Conservation (phyloP, 2,329 filamentous ascomycete species). For the Escovopsis weberi region DNA sequence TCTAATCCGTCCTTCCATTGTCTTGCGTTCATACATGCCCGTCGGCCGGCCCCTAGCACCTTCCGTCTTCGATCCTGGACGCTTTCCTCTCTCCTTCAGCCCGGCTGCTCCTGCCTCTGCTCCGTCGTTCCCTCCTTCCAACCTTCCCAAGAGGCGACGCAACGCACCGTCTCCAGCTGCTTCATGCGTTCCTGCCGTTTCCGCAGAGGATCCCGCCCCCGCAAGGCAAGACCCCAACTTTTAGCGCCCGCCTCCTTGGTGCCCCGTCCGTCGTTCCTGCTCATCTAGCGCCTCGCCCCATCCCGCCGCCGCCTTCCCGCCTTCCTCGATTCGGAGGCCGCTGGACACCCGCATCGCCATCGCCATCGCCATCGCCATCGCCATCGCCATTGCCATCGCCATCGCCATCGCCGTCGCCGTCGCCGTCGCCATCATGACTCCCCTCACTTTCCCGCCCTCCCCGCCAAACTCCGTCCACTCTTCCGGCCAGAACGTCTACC, state of each 20-base stretch:
- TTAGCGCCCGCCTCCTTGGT: background rate
- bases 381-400: background rate
- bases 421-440: background rate
- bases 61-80: background rate
- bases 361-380: background rate
- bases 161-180: background rate
- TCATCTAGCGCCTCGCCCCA: background rate
- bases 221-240: too few relatives aligned
- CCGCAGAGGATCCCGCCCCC: too few relatives aligned
- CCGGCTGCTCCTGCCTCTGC: background rate
- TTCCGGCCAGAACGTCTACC: conserved; percentile 1
- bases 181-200: background rate
- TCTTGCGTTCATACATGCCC: too few relatives aligned
- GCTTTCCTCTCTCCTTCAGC: background rate
- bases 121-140: background rate
- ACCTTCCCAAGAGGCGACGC: background rate
- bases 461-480: too few relatives aligned
- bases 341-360: background rate
- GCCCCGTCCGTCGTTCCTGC: background rate
- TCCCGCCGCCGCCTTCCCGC: background rate
- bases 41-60: too few relatives aligned
- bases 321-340: background rate
- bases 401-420: background rate
- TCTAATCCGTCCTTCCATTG: too few relatives aligned
- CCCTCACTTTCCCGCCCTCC: too few relatives aligned